Base-by-base conservation (phyloP, 2,329 filamentous ascomycete genomes). In the Trichophyton benhamiae region DNA sequence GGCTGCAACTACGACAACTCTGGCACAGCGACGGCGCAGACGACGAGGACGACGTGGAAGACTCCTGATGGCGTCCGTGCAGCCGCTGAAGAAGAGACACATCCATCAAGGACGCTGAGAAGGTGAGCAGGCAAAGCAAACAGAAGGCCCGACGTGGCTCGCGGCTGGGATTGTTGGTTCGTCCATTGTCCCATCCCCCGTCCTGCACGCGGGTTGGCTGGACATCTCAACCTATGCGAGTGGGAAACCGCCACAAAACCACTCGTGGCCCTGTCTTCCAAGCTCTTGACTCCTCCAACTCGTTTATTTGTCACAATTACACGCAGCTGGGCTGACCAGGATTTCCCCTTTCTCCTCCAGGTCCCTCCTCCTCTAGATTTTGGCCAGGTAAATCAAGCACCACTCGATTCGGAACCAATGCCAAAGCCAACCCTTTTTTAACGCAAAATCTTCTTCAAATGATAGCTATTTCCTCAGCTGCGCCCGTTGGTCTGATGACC, bases 401-500 rank as follows among this genome's bases (percentile, higher is more conserved):
- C 13, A 13, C 22, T 27, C 22, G 49, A 27, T 13, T 38, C 33
- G 33, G 11, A 53, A 17, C 25, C 49, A 30, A 33, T 25, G 3
- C 13, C 25, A 13, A 3, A 30, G 3, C 49, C 49, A 53, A 33
- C 13, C 33, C 27, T 13, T 38, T 49, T 33, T 33, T 53, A 53
- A 53, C 49, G 22, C 49, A 30, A n/a, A 53, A 27, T 30, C 13
- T 48, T 20, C 20, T 20, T 48, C 49, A 53, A 53, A 53, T 53
- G 22, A 53, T 33, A 53, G 49, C 49, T 53, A n/a, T 33, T 13
- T 4, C 2, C 11, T 53, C n/a, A 53, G 49, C 55, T n/a, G 55
- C 53, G 44, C 38, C 27, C 20, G 59, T 60, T 46, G 61, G 53
- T 44, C 57, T n/a, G 58, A 57, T 62, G 63, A 64, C 61, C 60